Evolutionary conservation across 2,329 filamentous ascomycete species (phyloP), one percentile per base, ranked within the genome.

Genomic region (Thelonectria rubi): DNA sequence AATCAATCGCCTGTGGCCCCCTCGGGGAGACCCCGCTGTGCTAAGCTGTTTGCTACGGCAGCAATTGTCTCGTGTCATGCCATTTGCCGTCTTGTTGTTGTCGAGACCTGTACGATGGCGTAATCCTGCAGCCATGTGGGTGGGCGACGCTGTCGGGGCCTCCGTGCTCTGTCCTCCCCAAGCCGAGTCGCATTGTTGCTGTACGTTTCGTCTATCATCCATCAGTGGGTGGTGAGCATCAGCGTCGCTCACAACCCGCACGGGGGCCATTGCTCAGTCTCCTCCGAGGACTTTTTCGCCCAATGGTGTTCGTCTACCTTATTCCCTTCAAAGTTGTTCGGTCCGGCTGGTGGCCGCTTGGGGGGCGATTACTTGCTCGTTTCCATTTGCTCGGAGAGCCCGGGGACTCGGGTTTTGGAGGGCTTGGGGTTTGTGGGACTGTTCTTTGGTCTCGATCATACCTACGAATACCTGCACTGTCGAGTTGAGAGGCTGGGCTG

Each of bases 331-430:
- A 34, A 52, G 52, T 55, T 55, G 46, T 55, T 55, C 39, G 46
- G 58, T 37, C 52, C 39, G 37, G 34, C 40, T 56, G 15, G 45
- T 26, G 39, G 34, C 34, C 34, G 34, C 40, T 40, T 20, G 42
- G 21, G 43, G 8, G 18, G 32, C 20, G 37, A 18, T 26, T 39
- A 14, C 24, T 12, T 45, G 24, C 18, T 24, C n/a, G 26, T 55
- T 32, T 40, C 10, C 46, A 42, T 26, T 52, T 32, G 39, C 47
- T 46, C 32, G 58, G 52, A 17, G 21, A 52, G 47, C 5, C 52
- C 58, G 52, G 58, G 32, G 47, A 24, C n/a, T 54, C 52, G 52
- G 52, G 58, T 42, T 59, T 55, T 26, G n/a, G 42, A 45, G 58
- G 20, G 40, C 46, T 60, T 51, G 46, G 47, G 58, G 39, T 55